Evolutionary conservation across 805 yeast genomes (phyloP), one percentile per base, ranked within the genome.

Genomic region (Candida takata): DNA sequence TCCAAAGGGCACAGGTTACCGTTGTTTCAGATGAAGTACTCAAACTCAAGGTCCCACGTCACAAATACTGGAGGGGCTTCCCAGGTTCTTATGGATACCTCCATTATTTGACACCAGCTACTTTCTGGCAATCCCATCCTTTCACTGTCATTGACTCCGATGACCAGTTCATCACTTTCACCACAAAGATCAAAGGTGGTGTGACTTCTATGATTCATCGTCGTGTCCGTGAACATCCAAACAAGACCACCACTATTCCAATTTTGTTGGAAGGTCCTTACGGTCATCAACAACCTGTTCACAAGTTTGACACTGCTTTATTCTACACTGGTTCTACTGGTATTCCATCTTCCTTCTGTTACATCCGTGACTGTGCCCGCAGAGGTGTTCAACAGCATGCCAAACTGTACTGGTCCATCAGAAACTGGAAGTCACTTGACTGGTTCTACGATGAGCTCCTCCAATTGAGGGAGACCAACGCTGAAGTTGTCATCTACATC

Each of bases 121-220:
- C 70, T 26, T 75, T 79, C 54, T 78, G 78, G 75, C 85, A 81
- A 53, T 73, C 80, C 6, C 86, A 81, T 52, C 90, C 90, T 11
- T 81, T 84, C 58, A 77, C 90, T 4, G 58, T 73, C 18, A 63
- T 72, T 29, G 67, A 67, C 35, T 55, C 67, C 5, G 51, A 50
- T 35, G 61, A 60, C 25, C 58, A 59, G 43, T 56, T 59, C 34
- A 55, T 74, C 19, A 60, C 64, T 4, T 61, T 72, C 41, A 65
- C 58, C 44, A 64, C 73, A 41, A 74, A 71, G 52, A 70, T 67
- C 32, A 74, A 75, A 54, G 69, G 70, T 23, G 86, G 85, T 49
- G 57, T 75, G 23, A 51, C 54, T n/a, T 46, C 53, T 14, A 33
- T 42, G 15, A 36, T 43, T 28, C 65, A 49, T 31, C 60, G 41